phyloP scores from a whole-genome alignment of 495 filamentous ascomycete genomes.

The Xylaria scruposa region DNA sequence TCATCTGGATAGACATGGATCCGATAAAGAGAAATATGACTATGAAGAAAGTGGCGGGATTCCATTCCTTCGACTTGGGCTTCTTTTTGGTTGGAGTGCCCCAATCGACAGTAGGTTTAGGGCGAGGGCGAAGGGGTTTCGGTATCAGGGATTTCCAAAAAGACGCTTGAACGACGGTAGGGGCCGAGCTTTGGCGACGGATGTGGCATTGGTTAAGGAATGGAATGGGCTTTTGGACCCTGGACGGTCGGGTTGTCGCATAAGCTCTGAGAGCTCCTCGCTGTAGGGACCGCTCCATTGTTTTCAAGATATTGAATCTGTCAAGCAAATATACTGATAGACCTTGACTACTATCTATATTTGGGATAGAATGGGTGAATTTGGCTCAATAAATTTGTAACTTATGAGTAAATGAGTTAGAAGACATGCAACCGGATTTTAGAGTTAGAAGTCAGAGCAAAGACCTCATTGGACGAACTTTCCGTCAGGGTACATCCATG shows the following conservation, averaged over 20 bases:
- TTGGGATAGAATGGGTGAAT: background rate
- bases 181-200: conserved; percentile 44
- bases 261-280: conserved; percentile 28
- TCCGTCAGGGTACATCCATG: background rate
- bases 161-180: conserved; percentile 66
- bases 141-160: conserved; percentile 75
- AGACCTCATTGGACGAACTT: background rate
- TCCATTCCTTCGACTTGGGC: conserved; percentile 74
- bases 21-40: conserved; percentile 90
- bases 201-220: conserved; percentile 21
- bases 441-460: background rate
- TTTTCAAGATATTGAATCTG: background rate
- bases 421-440: background rate
- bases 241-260: conserved; percentile 11
- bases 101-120: conserved; percentile 28
- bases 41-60: conserved; percentile 93
- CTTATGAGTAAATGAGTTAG: background rate
- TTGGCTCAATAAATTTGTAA: background rate
- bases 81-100: conserved; percentile 32
- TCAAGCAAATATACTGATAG: background rate
- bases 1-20: conserved; percentile 91
- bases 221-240: background rate
- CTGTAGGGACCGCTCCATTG: conserved; percentile 33
- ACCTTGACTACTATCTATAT: background rate
- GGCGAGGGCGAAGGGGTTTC: conserved; percentile 50